A percentile compares a stretch with the other conserved stretches of the same genome.
Conservation (phyloP, 208 protist genomes). For the Trypanosomatidae sp. region DNA sequence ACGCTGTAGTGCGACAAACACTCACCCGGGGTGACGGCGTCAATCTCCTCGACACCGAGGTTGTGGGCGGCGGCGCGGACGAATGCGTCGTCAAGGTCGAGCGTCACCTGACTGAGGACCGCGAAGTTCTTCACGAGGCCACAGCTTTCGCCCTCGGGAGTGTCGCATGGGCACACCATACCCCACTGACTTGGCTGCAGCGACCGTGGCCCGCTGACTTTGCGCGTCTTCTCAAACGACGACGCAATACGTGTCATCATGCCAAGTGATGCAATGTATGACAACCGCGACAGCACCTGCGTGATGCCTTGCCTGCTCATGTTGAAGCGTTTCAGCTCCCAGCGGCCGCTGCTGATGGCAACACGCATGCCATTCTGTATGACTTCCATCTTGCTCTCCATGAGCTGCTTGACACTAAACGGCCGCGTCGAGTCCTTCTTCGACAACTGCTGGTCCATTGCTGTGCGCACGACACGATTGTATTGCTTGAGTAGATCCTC, state of each 20-base stretch:
- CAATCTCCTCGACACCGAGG: constrained; percentile 76
- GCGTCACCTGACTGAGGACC: constrained; percentile 97
- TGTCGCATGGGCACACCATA: constrained; percentile 99
- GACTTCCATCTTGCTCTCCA: constrained; percentile 88
- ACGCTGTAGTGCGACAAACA: constrained; percentile 66
- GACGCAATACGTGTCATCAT: constrained; percentile 99
- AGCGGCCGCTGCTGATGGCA: constrained; percentile 95
- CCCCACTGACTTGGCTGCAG: constrained; percentile 99
- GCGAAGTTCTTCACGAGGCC: constrained; percentile 99
- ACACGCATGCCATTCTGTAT: constrained; percentile 96
- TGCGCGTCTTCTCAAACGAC: constrained; percentile 99
- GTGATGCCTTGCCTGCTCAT: constrained; percentile 93
- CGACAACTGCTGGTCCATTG: constrained; percentile 77
- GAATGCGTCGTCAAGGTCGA: constrained; percentile 89
- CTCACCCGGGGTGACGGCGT: constrained; percentile 48
- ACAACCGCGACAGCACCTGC: constrained; percentile 97
- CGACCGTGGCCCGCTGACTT: constrained; percentile 91
- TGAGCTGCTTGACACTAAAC: constrained; percentile 90
- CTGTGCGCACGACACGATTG: constrained; percentile 93
- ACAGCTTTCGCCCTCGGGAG: constrained; percentile 97
- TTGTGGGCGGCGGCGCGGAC: constrained; percentile 57
- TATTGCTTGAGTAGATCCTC: constrained; percentile 98
- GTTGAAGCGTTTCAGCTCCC: constrained; percentile 97
- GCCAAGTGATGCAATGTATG: constrained; percentile 97
- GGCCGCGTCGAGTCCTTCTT: constrained; percentile 80